Percentiles rank a stretch among this genome's conserved stretches.
phyloP scores from a whole-genome alignment of 371 early-diverging fungal species.

The Haplosporangium sp. region DNA sequence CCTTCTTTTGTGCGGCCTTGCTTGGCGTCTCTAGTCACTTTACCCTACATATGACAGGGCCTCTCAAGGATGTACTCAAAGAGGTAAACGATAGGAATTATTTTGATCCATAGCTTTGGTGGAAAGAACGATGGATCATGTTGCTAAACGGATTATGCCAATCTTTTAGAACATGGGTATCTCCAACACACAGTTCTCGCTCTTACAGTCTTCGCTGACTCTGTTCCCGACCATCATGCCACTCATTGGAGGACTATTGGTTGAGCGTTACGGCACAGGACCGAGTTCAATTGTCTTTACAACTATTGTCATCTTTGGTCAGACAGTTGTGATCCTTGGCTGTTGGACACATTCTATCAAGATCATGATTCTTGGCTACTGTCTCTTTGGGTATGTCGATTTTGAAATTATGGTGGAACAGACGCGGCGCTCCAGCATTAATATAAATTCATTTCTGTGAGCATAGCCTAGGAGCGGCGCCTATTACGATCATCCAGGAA shows the following conservation, averaged over 20 bases:
- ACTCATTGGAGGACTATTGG: constrained; percentile 53
- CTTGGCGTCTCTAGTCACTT: constrained; percentile 47
- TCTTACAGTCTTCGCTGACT: constrained; percentile 54
- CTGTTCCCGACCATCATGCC: constrained; percentile 54
- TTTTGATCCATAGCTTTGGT: neutral
- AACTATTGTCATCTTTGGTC: constrained; percentile 48
- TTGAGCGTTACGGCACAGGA: constrained; percentile 56
- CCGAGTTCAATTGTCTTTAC: constrained; percentile 57
- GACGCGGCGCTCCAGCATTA: neutral
- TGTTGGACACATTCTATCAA: constrained; percentile 52
- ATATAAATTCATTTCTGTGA: neutral
- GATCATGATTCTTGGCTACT: constrained; percentile 54
- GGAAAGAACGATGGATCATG: neutral
- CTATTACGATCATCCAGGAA: constrained; percentile 57
- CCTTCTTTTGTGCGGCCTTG: constrained; percentile 44
- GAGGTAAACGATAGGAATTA: constrained; percentile 15
- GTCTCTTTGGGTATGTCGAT: constrained; percentile 53
- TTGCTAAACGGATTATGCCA: neutral
- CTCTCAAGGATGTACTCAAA: constrained; percentile 48
- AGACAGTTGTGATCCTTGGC: constrained; percentile 44
- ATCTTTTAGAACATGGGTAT: constrained; percentile 46
- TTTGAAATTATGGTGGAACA: neutral
- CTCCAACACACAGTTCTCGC: constrained; percentile 56
- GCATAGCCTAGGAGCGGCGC: constrained; percentile 54
- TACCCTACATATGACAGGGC: constrained; percentile 40